Evolutionary conservation across 352 stramenopile species (phyloP), one percentile per base, ranked within the genome.

Genomic region (Aphanomyces euteiches): DNA sequence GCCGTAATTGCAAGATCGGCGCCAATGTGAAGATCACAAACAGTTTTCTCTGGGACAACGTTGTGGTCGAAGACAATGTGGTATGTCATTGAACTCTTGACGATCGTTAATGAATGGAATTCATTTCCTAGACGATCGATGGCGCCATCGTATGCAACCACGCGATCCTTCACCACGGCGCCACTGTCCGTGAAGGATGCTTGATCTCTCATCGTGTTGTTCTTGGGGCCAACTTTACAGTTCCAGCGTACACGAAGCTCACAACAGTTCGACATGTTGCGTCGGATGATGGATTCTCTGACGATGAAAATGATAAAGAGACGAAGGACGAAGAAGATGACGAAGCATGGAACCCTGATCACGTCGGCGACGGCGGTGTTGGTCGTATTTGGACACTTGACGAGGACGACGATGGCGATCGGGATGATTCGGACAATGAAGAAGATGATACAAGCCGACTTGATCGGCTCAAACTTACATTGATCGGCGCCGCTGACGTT

Each of bases 131-230:
- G 7, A 66, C 75, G 5, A 84, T 96, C 66, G 87, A 81, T 39
- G 84, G 88, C 66, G 80, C 88, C 4, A 96, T 96, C 39, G 59
- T 96, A 71, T 95, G 89, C 73, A 88, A 95, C 72, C 85, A 87
- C 53, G 89, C 92, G 36, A 75, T 93, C 15, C 74, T 95, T 4
- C 80, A 81, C 61, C 78, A 82, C 17, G 87, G 87, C 3, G 87
- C 89, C 2, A 75, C 83, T 0, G 79, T 96, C 47, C 73, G 78
- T 3, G 85, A 91, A 63, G 89, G 89, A 72, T 90, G 77, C 12
- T 74, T 96, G 53, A 40, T 96, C 38, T 90, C 85, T 39, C 96
- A 91, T 69, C 82, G 81, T 39, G 85, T 95, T 7, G 78, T 92
- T 28, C 90, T 96, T 59, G 88, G 89, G 38, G 81, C 82, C n/a